A percentile compares a stretch with the other conserved stretches of the same genome.
phyloP scores from a whole-genome alignment of 2,329 filamentous ascomycete genomes.

The Alternaria solani region DNA sequence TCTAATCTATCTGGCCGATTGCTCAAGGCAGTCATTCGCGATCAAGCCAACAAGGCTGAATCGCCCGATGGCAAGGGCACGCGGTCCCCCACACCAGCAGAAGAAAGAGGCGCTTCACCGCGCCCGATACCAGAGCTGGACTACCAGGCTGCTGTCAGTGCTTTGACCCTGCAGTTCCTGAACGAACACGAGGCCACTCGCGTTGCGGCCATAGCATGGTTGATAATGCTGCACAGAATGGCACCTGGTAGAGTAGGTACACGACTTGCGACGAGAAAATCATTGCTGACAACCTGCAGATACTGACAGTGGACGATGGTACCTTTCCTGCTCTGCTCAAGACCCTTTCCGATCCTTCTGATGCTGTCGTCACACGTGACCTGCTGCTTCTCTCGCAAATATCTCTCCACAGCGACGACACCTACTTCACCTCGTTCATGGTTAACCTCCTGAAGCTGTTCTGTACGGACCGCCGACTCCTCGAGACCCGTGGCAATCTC shows the following conservation, averaged over 20 bases:
- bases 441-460: constrained; percentile 94
- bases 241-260: constrained; percentile 80
- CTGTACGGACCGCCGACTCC: constrained; percentile 86
- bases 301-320: constrained; percentile 91
- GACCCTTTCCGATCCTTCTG: constrained; percentile 92
- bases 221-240: constrained; percentile 97
- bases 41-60: constrained; percentile 40
- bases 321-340: constrained; percentile 96
- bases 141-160: constrained; percentile 93
- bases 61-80: constrained; percentile 41
- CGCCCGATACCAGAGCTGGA: constrained; percentile 74
- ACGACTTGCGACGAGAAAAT: background rate
- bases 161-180: constrained; percentile 89
- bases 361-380: constrained; percentile 94
- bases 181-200: constrained; percentile 97
- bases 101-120: constrained; percentile 56
- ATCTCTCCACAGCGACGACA: constrained; percentile 93
- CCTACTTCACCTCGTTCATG: constrained; percentile 99
- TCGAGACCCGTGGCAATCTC: constrained; percentile 92
- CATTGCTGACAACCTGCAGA: constrained; percentile 37
- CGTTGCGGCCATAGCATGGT: constrained; percentile 91
- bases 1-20: constrained; percentile 49
- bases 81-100: constrained; percentile 54
- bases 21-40: constrained; percentile 47
- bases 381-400: constrained; percentile 94